Base-by-base conservation (phyloP, 192 early-diverging fungal species). In the Rhizophagus prolifer region DNA sequence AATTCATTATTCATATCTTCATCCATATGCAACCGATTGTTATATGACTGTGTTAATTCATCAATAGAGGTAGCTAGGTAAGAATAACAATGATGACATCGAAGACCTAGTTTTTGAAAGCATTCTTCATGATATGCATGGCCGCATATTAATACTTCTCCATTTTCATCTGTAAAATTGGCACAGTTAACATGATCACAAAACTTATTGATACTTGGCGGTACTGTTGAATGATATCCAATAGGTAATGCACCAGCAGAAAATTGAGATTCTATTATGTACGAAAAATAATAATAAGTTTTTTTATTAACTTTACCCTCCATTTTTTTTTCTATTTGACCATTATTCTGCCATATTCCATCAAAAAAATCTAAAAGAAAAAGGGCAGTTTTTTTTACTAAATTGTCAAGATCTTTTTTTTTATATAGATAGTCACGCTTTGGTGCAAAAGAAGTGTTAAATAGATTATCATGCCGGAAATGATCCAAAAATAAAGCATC, bases 361-460 rank as follows among this genome's bases (percentile, higher is more conserved):
- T 66, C 64, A 66, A 66, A 66, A 66, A 66, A 66, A 66, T 66
- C 64, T 31, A 66, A 66, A 34, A 66, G 36, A 66, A 66, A 66
- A 19, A 66, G 16, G 13, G 63, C 63, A 16, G 31, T 38, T 21
- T 7, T 31, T 38, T 66, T 66, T 21, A 66, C 21, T 66, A 66
- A 38, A 34, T 66, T 21, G 38, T 66, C 64, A 41, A 66, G 64
- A 34, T 66, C 64, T 66, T 66, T 66, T 66, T 66, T 66, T 66
- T 31, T 31, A 66, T 66, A 66, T 8, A 34, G 28, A 64, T 66
- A 66, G 38, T 66, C 16, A 66, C 38, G 28, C 38, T 66, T 66
- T 36, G 16, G 30, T 38, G 4, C 16, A 66, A 66, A 66, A 14
- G 31, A 66, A 16, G 10, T 36, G 10, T 16, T 66, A 38, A 66